Evolutionary conservation across 305 asterid species (phyloP), one percentile per base, ranked within the genome.

Genomic region (Fraxinus baroniana): DNA sequence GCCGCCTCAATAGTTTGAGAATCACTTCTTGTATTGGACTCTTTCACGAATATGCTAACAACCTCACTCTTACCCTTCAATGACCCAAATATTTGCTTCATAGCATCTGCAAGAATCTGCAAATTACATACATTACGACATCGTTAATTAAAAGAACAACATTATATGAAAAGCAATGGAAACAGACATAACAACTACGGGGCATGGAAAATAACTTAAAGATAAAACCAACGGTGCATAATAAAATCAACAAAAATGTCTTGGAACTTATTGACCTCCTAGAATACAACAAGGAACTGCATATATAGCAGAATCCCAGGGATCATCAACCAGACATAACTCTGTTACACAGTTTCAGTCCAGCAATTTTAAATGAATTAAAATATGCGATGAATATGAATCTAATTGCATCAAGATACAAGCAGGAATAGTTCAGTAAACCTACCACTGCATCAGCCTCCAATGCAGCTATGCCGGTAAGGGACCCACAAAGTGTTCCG

Each of bases 371-470:
- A 72, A 72, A 72, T 72, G 77, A 72, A 72, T 72, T 32, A n/a
- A 72, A 72, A 7, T 71, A 71, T 73, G 76, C 44, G 70, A 78
- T 32, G 55, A 71, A 52, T 30, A 82, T 18, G 78, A 44, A 71
- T 15, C 35, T 76, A 75, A 79, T 35, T 36, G 81, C 57, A 80
- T 22, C 28, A 52, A 20, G 71, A 5, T 2, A 71, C 49, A 78
- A 37, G 72, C 72, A 52, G 30, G 78, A 32, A 28, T 32, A 30
- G 62, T 44, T 44, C 26, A 83, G 41, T 30, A 84, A 80, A 85
- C 96, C 80, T 85, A 97, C 99, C 93, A 87, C 79, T 78, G 99
- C 99, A 87, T 97, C 99, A 74, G 92, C 98, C 86, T 95, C 98
- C 85, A 94, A 84, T 70, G 97, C 98, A 81, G 95, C 95, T 80